Percentiles rank a stretch among this genome's conserved stretches.
These are phyloP conservation scores for Russula olivacea DNA, from an alignment of 768 basidiomycete species.

Conservation along the genomic window DNA sequence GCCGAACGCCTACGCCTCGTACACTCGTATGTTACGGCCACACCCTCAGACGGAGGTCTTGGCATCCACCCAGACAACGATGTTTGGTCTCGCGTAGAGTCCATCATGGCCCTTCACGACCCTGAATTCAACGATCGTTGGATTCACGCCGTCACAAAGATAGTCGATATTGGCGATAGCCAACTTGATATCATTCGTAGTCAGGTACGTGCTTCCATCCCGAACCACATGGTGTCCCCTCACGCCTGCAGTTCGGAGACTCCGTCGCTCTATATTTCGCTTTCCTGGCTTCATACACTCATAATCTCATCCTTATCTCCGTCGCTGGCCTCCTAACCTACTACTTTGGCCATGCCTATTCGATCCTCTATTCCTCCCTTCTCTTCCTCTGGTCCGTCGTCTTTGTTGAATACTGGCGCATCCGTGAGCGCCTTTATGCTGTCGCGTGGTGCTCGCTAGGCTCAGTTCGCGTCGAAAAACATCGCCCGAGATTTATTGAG, in stretches of 20 bases:
- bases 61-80: conserved; percentile 67
- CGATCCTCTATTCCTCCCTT: conserved; percentile 65
- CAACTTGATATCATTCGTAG: conserved; percentile 66
- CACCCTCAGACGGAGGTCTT: conserved; percentile 71
- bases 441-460: conserved; percentile 78
- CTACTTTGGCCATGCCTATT: conserved; percentile 67
- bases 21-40: conserved; percentile 63
- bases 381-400: conserved; percentile 78
- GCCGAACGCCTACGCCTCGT: conserved; percentile 81
- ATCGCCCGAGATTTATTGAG: conserved; percentile 49
- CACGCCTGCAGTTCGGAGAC: conserved; percentile 60
- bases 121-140: conserved; percentile 72
- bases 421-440: conserved; percentile 78
- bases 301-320: conserved; percentile 71
- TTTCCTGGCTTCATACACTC: conserved; percentile 81
- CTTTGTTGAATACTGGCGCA: conserved; percentile 91
- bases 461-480: conserved; percentile 69
- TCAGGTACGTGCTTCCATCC: conserved; percentile 43
- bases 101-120: conserved; percentile 81
- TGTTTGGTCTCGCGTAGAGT: conserved; percentile 77
- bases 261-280: conserved; percentile 83
- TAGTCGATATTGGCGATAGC: conserved; percentile 39
- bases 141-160: conserved; percentile 66
- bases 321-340: conserved; percentile 62
- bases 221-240: conserved; percentile 17